Evolutionary conservation across 2,329 filamentous ascomycete species (phyloP).

Genomic region (Diplodia mutila): DNA sequence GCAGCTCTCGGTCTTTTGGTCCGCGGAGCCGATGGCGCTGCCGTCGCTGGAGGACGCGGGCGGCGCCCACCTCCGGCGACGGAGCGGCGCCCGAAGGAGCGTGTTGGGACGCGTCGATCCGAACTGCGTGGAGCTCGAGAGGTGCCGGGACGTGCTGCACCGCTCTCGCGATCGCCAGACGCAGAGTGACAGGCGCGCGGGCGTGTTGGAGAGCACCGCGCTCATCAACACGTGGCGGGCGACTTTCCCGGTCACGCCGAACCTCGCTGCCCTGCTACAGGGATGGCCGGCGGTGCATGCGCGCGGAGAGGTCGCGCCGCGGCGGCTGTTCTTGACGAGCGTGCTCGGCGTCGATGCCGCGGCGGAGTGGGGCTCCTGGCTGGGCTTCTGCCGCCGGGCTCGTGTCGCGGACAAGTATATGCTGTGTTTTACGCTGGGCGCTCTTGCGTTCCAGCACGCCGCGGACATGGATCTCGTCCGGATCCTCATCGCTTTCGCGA

Average conservation of each 20-base stretch:
- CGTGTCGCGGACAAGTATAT: constrained; percentile 36
- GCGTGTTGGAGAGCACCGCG: not conserved
- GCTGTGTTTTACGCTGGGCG: constrained; percentile 54
- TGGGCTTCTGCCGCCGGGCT: constrained; percentile 41
- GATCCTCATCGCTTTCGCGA: constrained; percentile 51
- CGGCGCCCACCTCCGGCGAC: not conserved
- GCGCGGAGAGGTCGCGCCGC: constrained; percentile 32
- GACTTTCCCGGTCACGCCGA: not conserved
- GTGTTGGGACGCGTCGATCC: not conserved
- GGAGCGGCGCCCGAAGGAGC: not conserved
- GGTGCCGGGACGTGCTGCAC: not conserved
- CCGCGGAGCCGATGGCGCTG: not conserved
- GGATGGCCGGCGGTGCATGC: not conserved
- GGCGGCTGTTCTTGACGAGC: constrained; percentile 43
- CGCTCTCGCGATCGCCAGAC: not conserved
- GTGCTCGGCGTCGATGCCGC: constrained; percentile 44
- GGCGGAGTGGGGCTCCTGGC: constrained; percentile 51
- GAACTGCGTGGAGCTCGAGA: not conserved
- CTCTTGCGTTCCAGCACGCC: constrained; percentile 47
- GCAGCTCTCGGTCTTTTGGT: constrained; percentile 26
- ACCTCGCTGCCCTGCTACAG: not conserved
- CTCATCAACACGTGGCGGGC: not conserved
- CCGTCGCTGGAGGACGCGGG: not conserved
- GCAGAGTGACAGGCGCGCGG: too few relatives aligned
- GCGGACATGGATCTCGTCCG: constrained; percentile 48